Conservation (phyloP, 2,329 filamentous ascomycete species). For the Zasmidium angulare region DNA sequence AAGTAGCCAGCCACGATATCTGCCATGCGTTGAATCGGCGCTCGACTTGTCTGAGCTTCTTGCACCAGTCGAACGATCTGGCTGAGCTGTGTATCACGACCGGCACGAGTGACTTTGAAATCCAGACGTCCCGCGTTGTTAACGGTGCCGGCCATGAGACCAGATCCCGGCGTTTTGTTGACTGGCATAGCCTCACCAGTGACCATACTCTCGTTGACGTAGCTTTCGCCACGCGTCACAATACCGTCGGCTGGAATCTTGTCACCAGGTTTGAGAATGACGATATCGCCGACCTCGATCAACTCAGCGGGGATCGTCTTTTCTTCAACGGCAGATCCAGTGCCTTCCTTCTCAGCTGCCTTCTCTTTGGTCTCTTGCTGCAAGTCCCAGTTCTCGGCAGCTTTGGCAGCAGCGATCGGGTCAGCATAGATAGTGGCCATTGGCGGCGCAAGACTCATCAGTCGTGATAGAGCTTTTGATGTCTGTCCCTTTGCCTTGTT, state of each 20-base stretch:
- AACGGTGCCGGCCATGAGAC: conserved; percentile 89
- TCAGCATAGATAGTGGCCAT: conserved; percentile 97
- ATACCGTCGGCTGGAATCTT: conserved; percentile 93
- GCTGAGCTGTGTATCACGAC: conserved; percentile 92
- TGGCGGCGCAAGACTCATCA: conserved; percentile 94
- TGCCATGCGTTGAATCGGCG: conserved; percentile 90
- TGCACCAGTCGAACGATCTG: conserved; percentile 99
- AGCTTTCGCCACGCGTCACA: conserved; percentile 85
- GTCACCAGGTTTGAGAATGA: conserved; percentile 89
- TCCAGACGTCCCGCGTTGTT: conserved; percentile 91
- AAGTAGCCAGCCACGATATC: conserved; percentile 93
- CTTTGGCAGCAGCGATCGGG: conserved; percentile 88
- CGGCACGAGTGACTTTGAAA: conserved; percentile 87
- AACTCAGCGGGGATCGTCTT: conserved; percentile 89
- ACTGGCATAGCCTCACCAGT: conserved; percentile 97
- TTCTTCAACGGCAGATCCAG: conserved; percentile 71
- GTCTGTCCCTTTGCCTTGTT: conserved; percentile 96
- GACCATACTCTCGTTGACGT: conserved; percentile 97
- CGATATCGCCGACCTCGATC: conserved; percentile 89
- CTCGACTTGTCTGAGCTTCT: conserved; percentile 89
- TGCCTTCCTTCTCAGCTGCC: conserved; percentile 35
- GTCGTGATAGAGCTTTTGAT: conserved; percentile 83
- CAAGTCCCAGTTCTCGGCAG: conserved; percentile 73
- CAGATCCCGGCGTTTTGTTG: conserved; percentile 76
- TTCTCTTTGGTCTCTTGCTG: conserved; percentile 46